phyloP scores from a whole-genome alignment of 192 early-diverging fungal genomes.

The Chytriomyces sp. region DNA sequence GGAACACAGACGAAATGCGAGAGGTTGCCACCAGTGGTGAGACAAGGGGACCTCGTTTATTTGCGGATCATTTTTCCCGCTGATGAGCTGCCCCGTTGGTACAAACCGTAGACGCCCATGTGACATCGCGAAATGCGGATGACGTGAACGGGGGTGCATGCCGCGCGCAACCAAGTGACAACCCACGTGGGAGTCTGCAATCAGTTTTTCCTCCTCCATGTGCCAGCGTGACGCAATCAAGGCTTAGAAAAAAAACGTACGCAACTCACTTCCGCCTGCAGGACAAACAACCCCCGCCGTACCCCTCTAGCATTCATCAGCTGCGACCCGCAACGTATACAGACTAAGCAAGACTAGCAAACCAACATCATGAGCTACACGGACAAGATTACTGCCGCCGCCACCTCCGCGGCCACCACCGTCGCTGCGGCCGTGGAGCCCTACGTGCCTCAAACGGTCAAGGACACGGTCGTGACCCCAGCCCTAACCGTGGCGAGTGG shows the following conservation, averaged over 20 bases:
- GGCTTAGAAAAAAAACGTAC: too few relatives aligned
- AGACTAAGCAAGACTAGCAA: neutral
- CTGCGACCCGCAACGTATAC: neutral
- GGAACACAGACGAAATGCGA: neutral
- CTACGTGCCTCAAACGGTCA: constrained; percentile 15
- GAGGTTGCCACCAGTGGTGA: neutral
- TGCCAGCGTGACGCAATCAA: too few relatives aligned
- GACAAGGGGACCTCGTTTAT: neutral
- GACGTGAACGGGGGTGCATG: too few relatives aligned
- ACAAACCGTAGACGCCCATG: too few relatives aligned
- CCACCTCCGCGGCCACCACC: neutral
- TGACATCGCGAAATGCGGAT: too few relatives aligned
- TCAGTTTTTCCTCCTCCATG: too few relatives aligned
- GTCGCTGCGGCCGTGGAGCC: constrained; percentile 10
- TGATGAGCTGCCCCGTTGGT: too few relatives aligned
- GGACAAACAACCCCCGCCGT: too few relatives aligned
- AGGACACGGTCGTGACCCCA: constrained; percentile 12
- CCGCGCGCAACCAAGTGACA: too few relatives aligned
- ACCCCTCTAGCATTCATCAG: too few relatives aligned
- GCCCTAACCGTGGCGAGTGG: constrained; percentile 12
- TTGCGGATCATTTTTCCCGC: neutral
- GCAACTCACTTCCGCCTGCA: too few relatives aligned
- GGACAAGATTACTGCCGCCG: neutral
- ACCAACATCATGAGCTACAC: neutral
- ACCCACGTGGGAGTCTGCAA: too few relatives aligned